Evolutionary conservation across 768 basidiomycete genomes (phyloP).

Genomic region (Mycena belliarum): DNA sequence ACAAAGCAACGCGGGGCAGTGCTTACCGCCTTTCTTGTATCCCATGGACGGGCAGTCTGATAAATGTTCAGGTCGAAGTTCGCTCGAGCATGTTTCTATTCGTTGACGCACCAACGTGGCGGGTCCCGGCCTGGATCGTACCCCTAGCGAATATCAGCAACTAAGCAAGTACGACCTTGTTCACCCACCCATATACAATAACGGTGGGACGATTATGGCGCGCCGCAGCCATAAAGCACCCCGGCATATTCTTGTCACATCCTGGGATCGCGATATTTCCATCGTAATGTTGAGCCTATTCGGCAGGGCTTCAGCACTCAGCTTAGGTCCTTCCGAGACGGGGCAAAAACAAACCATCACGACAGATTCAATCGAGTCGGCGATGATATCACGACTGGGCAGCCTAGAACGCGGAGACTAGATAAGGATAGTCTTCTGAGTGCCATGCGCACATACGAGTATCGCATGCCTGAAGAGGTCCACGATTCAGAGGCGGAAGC

Average conservation of each 20-base stretch:
- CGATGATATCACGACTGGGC: slow-evolving; percentile 86
- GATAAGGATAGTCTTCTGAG: neutral
- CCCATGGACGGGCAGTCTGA: slow-evolving; percentile 82
- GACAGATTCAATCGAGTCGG: slow-evolving; percentile 80
- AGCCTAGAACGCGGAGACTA: slow-evolving; percentile 47
- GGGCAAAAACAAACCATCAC: slow-evolving; percentile 1
- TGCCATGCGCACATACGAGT: slow-evolving; percentile 62
- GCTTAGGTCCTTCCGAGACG: slow-evolving; percentile 48
- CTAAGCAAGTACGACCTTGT: neutral
- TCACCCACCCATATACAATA: slow-evolving; percentile 67
- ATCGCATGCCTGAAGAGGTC: slow-evolving; percentile 71
- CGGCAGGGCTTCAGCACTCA: slow-evolving; percentile 33
- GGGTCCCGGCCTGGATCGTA: slow-evolving; percentile 75
- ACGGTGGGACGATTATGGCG: slow-evolving; percentile 88
- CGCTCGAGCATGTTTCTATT: neutral
- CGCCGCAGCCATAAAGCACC: slow-evolving; percentile 81
- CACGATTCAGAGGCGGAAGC: neutral
- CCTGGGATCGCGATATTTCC: slow-evolving; percentile 86
- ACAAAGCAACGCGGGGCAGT: neutral
- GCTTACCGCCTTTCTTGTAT: slow-evolving; percentile 69
- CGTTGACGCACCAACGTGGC: slow-evolving; percentile 54
- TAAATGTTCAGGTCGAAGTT: slow-evolving; percentile 24
- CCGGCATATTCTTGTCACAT: slow-evolving; percentile 94
- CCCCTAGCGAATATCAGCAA: slow-evolving; percentile 35
- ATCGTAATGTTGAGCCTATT: slow-evolving; percentile 84